phyloP scores from a whole-genome alignment of 2,329 filamentous ascomycete species.

The Hirsutella minnesotensis region DNA sequence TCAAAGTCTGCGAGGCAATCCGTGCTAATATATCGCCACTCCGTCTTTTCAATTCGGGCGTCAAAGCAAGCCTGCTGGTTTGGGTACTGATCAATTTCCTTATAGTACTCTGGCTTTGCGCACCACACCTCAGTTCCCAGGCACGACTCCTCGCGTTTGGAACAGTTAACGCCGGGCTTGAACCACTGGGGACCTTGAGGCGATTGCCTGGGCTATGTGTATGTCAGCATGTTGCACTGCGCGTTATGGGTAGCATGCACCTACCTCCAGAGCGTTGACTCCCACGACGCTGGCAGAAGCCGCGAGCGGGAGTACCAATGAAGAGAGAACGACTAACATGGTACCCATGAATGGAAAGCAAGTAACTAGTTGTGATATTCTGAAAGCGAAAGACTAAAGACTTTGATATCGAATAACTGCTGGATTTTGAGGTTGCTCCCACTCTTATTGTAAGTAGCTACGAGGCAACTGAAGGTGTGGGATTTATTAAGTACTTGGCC shows the following conservation, averaged over 20 bases:
- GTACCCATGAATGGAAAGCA: neutral
- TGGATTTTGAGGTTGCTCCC: neutral
- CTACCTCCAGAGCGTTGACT: neutral
- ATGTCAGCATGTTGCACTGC: neutral
- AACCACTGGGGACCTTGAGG: neutral
- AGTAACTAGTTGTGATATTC: neutral
- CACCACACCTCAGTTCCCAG: slow-evolving; percentile 1
- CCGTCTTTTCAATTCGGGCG: neutral
- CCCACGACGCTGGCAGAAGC: neutral
- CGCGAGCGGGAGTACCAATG: no score
- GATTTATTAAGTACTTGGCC: neutral
- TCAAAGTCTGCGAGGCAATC: neutral
- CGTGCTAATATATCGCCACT: slow-evolving; percentile 1
- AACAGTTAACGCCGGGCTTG: neutral
- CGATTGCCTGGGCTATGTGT: neutral
- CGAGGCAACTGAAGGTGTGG: neutral
- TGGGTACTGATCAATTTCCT: neutral
- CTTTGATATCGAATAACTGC: neutral
- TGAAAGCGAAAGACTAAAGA: neutral
- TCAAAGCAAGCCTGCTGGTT: slow-evolving; percentile 1
- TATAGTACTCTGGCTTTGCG: slow-evolving; percentile 1
- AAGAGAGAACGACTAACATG: neutral
- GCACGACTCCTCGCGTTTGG: neutral
- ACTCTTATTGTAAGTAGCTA: neutral
- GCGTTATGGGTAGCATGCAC: neutral